Evolutionary conservation across 345 rosid species (phyloP), one percentile per base, ranked within the genome.

Genomic region (Eucalyptus tenuipes): DNA sequence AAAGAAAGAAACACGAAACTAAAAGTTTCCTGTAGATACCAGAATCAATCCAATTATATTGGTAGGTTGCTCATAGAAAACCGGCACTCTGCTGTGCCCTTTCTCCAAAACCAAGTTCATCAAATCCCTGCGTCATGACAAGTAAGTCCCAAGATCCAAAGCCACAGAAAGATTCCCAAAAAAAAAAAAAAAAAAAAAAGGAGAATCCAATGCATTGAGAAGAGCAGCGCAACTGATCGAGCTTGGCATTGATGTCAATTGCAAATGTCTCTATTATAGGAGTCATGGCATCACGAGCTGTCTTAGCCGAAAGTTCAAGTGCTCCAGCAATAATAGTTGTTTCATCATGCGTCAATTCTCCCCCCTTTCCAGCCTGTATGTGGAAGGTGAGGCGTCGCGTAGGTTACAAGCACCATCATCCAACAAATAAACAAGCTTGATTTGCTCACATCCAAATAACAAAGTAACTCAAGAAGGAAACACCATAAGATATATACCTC

Each of bases 271-370:
- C 99, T 22, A 92, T 88, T 84, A 98, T 93, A 50, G 97, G 98
- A 85, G 99, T 96, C 99, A 98, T 98, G 89, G 99, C 99, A 93
- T 96, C 93, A 75, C 94, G 90, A 87, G 96, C 99, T 82, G 96
- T 94, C 92, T 98, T 97, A 93, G 95, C 99, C 11, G 93, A 86
- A 50, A 98, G 98, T 91, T 95, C 98, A 88, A 98, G 99, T 86
- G 99, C 99, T 91, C 99, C 99, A 47, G 99, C 99, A 90, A 98
- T 98, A 87, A 98, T 98, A 47, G 99, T 98, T 7, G 99, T 98
- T 91, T 98, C 99, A 40, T 98, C 99, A 92, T 94, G 99, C 2
- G 99, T 97, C 91, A 98, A 87, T 90, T 98, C 99, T 86, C 99
- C 99, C 86, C 99, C 99, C 90, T 98, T 98, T 71, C 99, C 99